Evolutionary conservation across 169 alveolate genomes (phyloP).

Genomic region (Eimeria acervulina): DNA sequence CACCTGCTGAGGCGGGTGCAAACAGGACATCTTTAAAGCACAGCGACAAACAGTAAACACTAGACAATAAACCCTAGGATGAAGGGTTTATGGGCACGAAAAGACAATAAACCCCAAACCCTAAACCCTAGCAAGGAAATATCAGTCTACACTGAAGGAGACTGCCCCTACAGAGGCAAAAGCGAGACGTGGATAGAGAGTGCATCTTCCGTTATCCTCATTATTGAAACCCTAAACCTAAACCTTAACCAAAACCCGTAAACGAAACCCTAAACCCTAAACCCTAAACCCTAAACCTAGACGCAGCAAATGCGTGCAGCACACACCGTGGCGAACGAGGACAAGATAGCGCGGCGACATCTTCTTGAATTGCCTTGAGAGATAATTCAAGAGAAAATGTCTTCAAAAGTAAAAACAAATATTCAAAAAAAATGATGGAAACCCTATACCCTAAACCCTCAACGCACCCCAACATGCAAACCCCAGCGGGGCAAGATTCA

Average conservation of each 20-base stretch:
- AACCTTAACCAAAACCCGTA: background rate
- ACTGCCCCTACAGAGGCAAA: too few relatives aligned
- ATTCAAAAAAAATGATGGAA: background rate
- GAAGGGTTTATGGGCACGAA: too few relatives aligned
- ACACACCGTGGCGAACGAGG: slow-evolving; percentile 3
- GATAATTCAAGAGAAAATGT: background rate
- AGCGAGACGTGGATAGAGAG: too few relatives aligned
- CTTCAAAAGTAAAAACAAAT: too few relatives aligned
- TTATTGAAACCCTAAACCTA: background rate
- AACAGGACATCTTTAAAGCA: background rate
- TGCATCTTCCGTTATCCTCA: background rate
- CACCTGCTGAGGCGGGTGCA: background rate
- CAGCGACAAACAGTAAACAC: background rate
- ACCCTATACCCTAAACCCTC: slow-evolving; percentile 14
- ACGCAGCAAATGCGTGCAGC: background rate
- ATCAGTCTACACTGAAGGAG: too few relatives aligned
- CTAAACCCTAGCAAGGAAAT: too few relatives aligned
- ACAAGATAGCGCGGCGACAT: background rate
- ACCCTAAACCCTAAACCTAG: background rate
- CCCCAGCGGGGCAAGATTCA: background rate
- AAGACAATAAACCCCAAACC: too few relatives aligned
- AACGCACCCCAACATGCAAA: background rate
- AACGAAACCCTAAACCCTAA: background rate
- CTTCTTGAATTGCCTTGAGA: background rate
- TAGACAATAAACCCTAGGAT: background rate